phyloP scores from a whole-genome alignment of 2,329 filamentous ascomycete species.

The Colletotrichum abscissum region DNA sequence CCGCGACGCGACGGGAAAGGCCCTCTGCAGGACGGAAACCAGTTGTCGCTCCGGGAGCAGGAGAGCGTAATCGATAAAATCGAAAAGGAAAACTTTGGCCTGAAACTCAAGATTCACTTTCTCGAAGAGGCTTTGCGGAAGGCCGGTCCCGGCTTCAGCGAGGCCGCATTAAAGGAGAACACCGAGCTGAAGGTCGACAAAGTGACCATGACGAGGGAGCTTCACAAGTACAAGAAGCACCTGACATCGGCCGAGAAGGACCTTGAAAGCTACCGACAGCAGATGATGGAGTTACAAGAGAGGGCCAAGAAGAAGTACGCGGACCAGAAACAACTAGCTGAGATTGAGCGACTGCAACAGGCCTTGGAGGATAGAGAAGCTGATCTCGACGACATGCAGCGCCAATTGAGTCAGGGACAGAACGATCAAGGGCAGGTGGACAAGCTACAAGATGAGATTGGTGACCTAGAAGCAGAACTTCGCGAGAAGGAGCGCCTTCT shows the following conservation, averaged over 20 bases:
- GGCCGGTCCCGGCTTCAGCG: conserved; percentile 88
- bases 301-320: conserved; percentile 81
- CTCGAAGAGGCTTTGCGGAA: conserved; percentile 91
- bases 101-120: conserved; percentile 98
- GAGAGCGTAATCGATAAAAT: conserved; percentile 96
- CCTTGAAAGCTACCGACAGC: conserved; percentile 83
- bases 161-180: conserved; percentile 91
- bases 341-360: conserved; percentile 68
- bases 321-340: conserved; percentile 74
- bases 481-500: conserved; percentile 81
- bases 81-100: conserved; percentile 97
- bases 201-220: conserved; percentile 87
- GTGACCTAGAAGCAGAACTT: conserved; percentile 80
- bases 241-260: conserved; percentile 86
- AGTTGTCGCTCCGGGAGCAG: conserved; percentile 92
- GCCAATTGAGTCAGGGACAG: conserved; percentile 67
- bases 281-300: conserved; percentile 85
- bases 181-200: conserved; percentile 95
- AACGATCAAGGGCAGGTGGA: conserved; percentile 69
- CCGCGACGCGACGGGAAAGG: conserved; percentile 73
- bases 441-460: conserved; percentile 78
- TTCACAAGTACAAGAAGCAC: conserved; percentile 87
- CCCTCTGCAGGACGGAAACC: conserved; percentile 85
- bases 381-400: conserved; percentile 70
- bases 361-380: conserved; percentile 68